Conservation (phyloP, 805 yeast species). For the Candida nemodendra region DNA sequence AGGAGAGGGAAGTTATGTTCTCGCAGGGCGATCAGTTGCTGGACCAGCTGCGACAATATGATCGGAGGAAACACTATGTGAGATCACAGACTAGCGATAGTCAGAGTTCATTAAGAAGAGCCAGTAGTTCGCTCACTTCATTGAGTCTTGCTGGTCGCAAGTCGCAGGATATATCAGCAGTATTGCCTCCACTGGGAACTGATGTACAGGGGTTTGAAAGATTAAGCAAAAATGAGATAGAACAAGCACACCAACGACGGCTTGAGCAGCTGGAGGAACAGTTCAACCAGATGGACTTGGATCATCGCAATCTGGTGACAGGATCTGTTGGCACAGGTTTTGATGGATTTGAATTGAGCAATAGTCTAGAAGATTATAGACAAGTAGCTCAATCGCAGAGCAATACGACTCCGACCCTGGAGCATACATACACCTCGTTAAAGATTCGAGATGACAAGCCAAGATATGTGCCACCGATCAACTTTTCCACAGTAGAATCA, state of each 20-base stretch:
- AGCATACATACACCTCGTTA: slow-evolving; percentile 32
- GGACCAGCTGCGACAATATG: slow-evolving; percentile 35
- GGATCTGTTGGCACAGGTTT: background rate
- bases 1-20: no score
- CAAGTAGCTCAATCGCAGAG: background rate
- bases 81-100: slow-evolving; percentile 17
- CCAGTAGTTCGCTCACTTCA: slow-evolving; percentile 6
- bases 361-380: background rate
- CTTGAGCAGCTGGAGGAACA: background rate
- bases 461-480: slow-evolving; percentile 80
- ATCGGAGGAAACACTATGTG: slow-evolving; percentile 26
- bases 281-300: background rate
- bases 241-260: background rate
- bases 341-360: background rate
- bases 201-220: background rate
- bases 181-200: background rate
- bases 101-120: slow-evolving; percentile 8
- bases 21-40: slow-evolving; percentile 36
- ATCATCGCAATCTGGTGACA: no score
- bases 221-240: background rate
- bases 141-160: background rate
- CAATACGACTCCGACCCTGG: slow-evolving; percentile 1
- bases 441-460: slow-evolving; percentile 32
- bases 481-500: slow-evolving; percentile 85
- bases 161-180: background rate